phyloP scores from a whole-genome alignment of 2,329 filamentous ascomycete genomes.

The Pseudogymnoascus sp. region DNA sequence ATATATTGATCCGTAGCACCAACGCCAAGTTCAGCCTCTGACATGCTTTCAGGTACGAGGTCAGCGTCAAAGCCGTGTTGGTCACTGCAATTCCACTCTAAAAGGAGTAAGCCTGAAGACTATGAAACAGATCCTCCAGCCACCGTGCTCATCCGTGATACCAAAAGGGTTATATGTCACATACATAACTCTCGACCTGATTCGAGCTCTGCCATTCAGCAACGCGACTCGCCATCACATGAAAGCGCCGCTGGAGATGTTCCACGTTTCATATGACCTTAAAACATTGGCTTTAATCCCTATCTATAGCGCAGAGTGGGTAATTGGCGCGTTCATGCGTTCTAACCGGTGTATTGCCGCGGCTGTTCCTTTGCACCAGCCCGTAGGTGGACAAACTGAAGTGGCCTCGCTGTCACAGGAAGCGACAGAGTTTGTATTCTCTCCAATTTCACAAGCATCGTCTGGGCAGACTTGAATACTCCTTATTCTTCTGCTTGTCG shows the following conservation, averaged over 20 bases:
- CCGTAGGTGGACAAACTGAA: too few relatives aligned
- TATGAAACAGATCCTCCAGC: background rate
- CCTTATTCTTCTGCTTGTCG: too few relatives aligned
- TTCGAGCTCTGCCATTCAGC: background rate
- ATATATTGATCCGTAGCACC: background rate
- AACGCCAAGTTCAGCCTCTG: background rate
- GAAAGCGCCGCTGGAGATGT: background rate
- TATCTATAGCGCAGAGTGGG: background rate
- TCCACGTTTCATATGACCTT: background rate
- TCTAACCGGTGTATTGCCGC: background rate
- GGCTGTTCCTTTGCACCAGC: background rate
- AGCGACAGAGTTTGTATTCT: background rate
- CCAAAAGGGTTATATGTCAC: background rate
- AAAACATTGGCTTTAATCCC: background rate
- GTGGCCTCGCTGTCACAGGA: too few relatives aligned
- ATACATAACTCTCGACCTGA: background rate
- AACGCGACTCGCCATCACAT: background rate
- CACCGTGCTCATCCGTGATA: background rate
- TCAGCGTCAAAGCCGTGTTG: background rate
- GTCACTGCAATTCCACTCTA: background rate
- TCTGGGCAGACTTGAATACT: slow-evolving; percentile 21
- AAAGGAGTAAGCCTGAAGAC: background rate
- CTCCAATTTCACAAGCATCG: slow-evolving; percentile 27
- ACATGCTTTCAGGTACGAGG: background rate
- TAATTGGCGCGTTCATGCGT: background rate